phyloP scores from a whole-genome alignment of 2,329 filamentous ascomycete genomes.

The Cladosporium sp. region DNA sequence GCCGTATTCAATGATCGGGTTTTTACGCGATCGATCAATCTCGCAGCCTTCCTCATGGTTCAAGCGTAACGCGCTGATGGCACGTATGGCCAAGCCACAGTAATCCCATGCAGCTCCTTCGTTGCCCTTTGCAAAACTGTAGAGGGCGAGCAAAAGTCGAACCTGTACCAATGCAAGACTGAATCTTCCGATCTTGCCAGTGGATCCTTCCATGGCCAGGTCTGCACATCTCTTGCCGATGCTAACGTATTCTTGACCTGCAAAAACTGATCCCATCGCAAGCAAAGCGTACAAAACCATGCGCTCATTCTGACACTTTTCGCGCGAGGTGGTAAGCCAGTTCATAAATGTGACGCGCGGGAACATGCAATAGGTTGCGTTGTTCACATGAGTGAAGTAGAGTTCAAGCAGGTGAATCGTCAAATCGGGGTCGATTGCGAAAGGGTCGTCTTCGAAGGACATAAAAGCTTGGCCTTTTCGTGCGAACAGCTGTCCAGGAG shows the following conservation, averaged over 20 bases:
- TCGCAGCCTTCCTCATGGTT: constrained; percentile 55
- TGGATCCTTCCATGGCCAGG: constrained; percentile 56
- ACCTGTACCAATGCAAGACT: constrained; percentile 64
- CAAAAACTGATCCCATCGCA: constrained; percentile 54
- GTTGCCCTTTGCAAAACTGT: constrained; percentile 60
- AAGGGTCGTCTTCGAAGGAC: constrained; percentile 51
- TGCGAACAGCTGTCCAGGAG: not conserved
- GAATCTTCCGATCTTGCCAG: constrained; percentile 48
- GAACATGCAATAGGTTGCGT: constrained; percentile 53
- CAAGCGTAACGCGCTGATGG: constrained; percentile 49
- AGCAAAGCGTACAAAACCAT: constrained; percentile 60
- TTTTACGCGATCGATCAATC: constrained; percentile 4
- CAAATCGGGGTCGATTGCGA: constrained; percentile 45
- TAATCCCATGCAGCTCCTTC: constrained; percentile 60
- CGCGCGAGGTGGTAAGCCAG: constrained; percentile 53
- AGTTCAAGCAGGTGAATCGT: constrained; percentile 50
- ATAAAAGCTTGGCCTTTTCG: constrained; percentile 4
- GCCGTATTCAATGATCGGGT: constrained; percentile 18
- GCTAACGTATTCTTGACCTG: constrained; percentile 40
- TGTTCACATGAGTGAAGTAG: constrained; percentile 57
- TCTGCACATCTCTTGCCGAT: constrained; percentile 46
- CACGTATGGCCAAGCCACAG: constrained; percentile 58
- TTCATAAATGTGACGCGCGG: constrained; percentile 50
- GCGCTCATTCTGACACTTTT: constrained; percentile 41
- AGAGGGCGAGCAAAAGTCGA: constrained; percentile 62